Base-by-base conservation (phyloP, 257 asterid species). In the Osmanthus fragrans region DNA sequence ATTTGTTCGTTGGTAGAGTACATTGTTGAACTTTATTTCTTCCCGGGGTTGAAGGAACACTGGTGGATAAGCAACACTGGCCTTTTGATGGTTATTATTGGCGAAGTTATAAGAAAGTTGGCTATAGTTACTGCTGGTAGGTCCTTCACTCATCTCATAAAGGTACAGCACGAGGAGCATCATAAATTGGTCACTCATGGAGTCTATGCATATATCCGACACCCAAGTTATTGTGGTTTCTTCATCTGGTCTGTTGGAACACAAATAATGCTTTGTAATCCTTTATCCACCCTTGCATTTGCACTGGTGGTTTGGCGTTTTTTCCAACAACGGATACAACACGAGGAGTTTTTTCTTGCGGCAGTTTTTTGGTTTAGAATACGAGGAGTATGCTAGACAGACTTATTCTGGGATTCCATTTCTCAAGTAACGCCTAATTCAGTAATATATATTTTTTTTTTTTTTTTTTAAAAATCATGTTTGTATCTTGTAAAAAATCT, bases 121-220 rank as follows among this genome's bases (percentile, higher is more conserved):
- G 99, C 99, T 40, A 93, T 95, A 79, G 54, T 93, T 64, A 93
- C 99, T 34, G 97, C 98, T 18, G 97, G 99, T 25, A 87, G 83
- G 71, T 87, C 98, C 72, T 93, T 95, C 84, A 91, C 93, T 77
- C 98, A 92, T 84, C 90, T 92, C 40, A 92, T 94, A 36, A 92
- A 82, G 88, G 74, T 80, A 76, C 54, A 79, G 71, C 97, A 81
- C 7, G 93, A 91, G 74, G 97, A 95, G 42, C 82, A 85, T 79
- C 99, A 93, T 77, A 80, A 72, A 19, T 82, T 95, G 90, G 85
- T 95, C n/a, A 95, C 91, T 3, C 83, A 86, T 66, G 98, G 99
- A 69, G 73, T 91, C 40, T 95, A 89, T 78, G 82, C 70, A 75
- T 86, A 78, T 73, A 73, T 87, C 15, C 88, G 97, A 1, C 99